A percentile compares a stretch with the other conserved stretches of the same genome.
Conservation (phyloP, 257 asterid species). For the Primulina eburnea region DNA sequence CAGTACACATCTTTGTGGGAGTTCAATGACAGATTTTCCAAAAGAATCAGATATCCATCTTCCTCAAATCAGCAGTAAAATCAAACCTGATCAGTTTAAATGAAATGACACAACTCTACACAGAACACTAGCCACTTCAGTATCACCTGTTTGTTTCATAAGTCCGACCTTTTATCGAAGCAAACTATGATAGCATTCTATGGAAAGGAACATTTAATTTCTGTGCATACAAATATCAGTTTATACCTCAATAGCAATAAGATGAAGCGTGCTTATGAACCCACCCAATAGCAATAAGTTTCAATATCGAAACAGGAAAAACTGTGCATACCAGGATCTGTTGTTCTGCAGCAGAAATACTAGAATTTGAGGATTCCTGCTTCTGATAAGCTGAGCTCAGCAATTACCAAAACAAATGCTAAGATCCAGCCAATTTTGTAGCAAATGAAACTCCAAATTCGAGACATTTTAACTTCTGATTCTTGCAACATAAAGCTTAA, state of each 20-base stretch:
- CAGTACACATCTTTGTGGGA: constrained; percentile 16
- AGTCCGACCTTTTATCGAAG: constrained; percentile 6
- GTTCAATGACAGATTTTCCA: constrained; percentile 21
- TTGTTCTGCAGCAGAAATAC: constrained; percentile 82
- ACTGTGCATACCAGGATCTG: constrained; percentile 76
- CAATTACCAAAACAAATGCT: constrained; percentile 25
- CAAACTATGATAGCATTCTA: constrained; percentile 16
- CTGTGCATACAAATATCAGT: constrained; percentile 11
- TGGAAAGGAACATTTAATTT: constrained; percentile 10
- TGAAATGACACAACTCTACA: constrained; percentile 7
- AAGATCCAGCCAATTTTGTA: constrained; percentile 15
- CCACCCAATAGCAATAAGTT: constrained; percentile 13
- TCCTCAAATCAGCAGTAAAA: constrained; percentile 14
- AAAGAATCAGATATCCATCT: constrained; percentile 13
- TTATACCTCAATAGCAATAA: constrained; percentile 3
- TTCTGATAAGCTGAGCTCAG: constrained; percentile 57
- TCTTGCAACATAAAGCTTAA: constrained; percentile 3
- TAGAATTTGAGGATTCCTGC: constrained; percentile 55
- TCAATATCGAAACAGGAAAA: constrained; percentile 19
- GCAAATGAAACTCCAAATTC: constrained; percentile 20
- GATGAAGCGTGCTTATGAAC: neutral
- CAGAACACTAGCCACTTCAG: constrained; percentile 13
- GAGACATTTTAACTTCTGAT: constrained; percentile 11
- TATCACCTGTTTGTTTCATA: constrained; percentile 7
- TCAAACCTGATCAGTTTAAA: neutral